Evolutionary conservation across 768 basidiomycete genomes (phyloP).

Genomic region (Mycena rebaudengoi): DNA sequence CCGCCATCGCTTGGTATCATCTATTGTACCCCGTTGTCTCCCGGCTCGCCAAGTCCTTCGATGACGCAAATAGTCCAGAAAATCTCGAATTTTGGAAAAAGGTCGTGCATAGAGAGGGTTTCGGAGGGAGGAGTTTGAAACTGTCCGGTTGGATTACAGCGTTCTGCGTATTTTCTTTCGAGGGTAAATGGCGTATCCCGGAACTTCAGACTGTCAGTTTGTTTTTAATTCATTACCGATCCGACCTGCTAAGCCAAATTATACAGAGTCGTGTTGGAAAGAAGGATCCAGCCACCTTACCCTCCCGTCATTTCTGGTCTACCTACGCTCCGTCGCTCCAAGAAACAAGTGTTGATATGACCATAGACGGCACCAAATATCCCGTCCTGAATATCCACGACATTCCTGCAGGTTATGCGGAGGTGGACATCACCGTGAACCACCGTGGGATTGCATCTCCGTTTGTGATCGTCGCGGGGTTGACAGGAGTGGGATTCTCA

Average conservation of each 20-base stretch:
- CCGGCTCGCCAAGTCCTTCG: neutral
- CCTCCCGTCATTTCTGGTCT: neutral
- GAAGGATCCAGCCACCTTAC: neutral
- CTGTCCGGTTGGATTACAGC: neutral
- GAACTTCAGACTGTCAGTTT: neutral
- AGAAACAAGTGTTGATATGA: neutral
- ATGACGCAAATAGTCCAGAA: neutral
- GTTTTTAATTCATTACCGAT: neutral
- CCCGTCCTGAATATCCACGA: neutral
- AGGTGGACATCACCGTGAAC: neutral
- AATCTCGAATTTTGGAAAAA: neutral
- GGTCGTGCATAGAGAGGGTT: neutral
- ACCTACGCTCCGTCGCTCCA: neutral
- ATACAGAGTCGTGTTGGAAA: neutral
- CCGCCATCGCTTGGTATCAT: neutral
- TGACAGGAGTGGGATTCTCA: neutral
- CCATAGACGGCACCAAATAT: neutral
- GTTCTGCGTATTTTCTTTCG: neutral
- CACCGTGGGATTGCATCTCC: neutral
- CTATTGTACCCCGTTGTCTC: neutral
- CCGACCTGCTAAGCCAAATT: neutral
- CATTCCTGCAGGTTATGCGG: neutral
- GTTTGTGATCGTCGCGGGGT: neutral
- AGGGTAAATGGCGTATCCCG: neutral
- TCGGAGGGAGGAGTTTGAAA: neutral